Conservation (phyloP, 2,329 filamentous ascomycete genomes). For the Cercospora sp. region DNA sequence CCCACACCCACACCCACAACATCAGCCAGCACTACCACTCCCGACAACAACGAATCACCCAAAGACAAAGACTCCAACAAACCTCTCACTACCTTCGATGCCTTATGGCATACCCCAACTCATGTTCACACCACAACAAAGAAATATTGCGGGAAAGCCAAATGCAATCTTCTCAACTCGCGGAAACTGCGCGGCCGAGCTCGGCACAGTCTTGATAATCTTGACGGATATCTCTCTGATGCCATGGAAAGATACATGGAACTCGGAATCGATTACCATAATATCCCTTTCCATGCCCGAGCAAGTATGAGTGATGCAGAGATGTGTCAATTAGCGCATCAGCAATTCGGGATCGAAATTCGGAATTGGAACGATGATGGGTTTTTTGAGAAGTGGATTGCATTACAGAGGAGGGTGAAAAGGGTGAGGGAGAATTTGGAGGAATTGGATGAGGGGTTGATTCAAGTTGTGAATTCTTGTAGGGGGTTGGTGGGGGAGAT, state of each 20-base stretch:
- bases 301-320: background rate
- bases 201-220: background rate
- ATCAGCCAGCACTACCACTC: background rate
- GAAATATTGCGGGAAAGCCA: background rate
- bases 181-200: background rate
- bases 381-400: background rate
- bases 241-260: background rate
- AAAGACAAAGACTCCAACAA: background rate
- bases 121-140: background rate
- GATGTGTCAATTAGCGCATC: background rate
- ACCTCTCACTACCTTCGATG: background rate
- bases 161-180: background rate
- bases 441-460: background rate
- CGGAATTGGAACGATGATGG: background rate
- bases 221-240: background rate
- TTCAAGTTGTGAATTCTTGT: background rate
- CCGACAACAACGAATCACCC: background rate
- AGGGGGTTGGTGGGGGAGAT: background rate
- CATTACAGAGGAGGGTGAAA: background rate
- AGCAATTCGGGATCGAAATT: background rate
- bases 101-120: background rate
- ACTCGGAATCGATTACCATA: background rate
- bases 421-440: background rate
- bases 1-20: background rate
- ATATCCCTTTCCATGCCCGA: background rate